Conservation (phyloP, 1,139 yeast genomes). For the Candida pseudoviswanathii region DNA sequence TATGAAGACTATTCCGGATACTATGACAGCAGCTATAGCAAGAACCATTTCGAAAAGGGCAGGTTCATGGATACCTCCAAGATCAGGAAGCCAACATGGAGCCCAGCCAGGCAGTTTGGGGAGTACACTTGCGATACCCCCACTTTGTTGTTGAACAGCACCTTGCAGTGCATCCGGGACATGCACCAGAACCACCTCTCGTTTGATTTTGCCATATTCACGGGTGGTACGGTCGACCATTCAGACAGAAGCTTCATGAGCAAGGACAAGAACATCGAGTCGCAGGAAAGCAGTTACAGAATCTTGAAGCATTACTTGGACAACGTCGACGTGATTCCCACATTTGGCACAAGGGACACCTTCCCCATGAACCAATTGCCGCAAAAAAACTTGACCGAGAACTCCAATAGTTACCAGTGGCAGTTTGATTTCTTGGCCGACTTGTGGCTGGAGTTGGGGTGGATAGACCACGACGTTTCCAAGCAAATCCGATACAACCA, state of each 20-base stretch:
- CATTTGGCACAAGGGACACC: slow-evolving; percentile 30
- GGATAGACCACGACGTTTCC: slow-evolving; percentile 37
- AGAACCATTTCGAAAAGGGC: slow-evolving; percentile 27
- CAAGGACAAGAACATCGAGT: slow-evolving; percentile 16
- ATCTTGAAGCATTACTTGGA: slow-evolving; percentile 26
- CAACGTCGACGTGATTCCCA: slow-evolving; percentile 27
- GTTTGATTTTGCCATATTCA: slow-evolving; percentile 33
- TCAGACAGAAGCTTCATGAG: slow-evolving; percentile 22
- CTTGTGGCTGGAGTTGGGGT: slow-evolving; percentile 34
- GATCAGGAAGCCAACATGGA: slow-evolving; percentile 20
- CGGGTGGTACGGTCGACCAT: slow-evolving; percentile 34
- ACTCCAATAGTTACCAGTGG: slow-evolving; percentile 24
- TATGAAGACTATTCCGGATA: slow-evolving; percentile 21
- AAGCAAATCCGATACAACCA: slow-evolving; percentile 32
- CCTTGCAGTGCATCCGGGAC: slow-evolving; percentile 26
- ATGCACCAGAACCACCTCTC: slow-evolving; percentile 27
- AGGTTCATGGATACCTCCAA: slow-evolving; percentile 22
- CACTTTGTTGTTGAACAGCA: slow-evolving; percentile 28
- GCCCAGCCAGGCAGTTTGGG: slow-evolving; percentile 35
- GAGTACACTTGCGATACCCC: slow-evolving; percentile 34
- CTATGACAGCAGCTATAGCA: slow-evolving; percentile 26
- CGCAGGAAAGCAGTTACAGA: slow-evolving; percentile 22
- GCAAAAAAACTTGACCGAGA: slow-evolving; percentile 16
- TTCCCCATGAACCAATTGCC: slow-evolving; percentile 33
- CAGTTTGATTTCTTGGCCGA: slow-evolving; percentile 32